Evolutionary conservation across 2,329 filamentous ascomycete genomes (phyloP).

Genomic region (Trichoderma sp.): DNA sequence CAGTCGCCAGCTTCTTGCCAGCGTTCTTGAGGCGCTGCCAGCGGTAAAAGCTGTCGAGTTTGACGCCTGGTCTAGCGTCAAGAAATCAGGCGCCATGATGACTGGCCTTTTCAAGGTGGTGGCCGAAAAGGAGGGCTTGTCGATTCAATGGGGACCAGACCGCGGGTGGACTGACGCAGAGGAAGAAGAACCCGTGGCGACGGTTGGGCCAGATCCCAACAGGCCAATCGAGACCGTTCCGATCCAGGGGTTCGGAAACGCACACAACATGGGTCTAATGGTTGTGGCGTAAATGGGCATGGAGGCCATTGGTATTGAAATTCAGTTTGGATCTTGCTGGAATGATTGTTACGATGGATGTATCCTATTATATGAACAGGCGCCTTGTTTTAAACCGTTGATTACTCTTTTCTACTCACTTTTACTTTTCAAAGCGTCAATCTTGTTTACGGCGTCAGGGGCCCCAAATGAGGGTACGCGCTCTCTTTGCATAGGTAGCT

Average conservation of each 20-base stretch:
- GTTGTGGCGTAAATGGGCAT: slow-evolving; percentile 28
- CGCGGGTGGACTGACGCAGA: slow-evolving; percentile 64
- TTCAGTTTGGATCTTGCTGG: background rate
- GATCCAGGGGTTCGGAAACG: slow-evolving; percentile 26
- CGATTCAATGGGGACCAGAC: slow-evolving; percentile 67
- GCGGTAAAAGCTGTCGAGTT: slow-evolving; percentile 63
- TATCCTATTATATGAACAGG: slow-evolving; percentile 8
- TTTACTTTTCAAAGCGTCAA: background rate
- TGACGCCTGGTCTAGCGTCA: slow-evolving; percentile 68
- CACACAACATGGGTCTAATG: slow-evolving; percentile 24
- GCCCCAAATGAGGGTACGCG: background rate
- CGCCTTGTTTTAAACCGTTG: background rate
- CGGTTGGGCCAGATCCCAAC: slow-evolving; percentile 1
- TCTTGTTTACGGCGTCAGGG: background rate
- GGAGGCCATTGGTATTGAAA: slow-evolving; percentile 13
- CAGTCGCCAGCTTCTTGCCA: slow-evolving; percentile 57
- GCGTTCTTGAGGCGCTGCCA: slow-evolving; percentile 59
- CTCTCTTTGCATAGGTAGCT: slow-evolving; percentile 13
- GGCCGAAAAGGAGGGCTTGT: slow-evolving; percentile 46
- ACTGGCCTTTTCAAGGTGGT: slow-evolving; percentile 57
- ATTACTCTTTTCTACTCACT: background rate
- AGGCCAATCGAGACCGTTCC: slow-evolving; percentile 22
- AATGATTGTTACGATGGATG: slow-evolving; percentile 24
- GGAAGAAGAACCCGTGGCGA: background rate
- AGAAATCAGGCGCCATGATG: slow-evolving; percentile 66